Evolutionary conservation across 1,284 basidiomycete genomes (phyloP), one percentile per base, ranked within the genome.

Genomic region (Golubevia pallescens): DNA sequence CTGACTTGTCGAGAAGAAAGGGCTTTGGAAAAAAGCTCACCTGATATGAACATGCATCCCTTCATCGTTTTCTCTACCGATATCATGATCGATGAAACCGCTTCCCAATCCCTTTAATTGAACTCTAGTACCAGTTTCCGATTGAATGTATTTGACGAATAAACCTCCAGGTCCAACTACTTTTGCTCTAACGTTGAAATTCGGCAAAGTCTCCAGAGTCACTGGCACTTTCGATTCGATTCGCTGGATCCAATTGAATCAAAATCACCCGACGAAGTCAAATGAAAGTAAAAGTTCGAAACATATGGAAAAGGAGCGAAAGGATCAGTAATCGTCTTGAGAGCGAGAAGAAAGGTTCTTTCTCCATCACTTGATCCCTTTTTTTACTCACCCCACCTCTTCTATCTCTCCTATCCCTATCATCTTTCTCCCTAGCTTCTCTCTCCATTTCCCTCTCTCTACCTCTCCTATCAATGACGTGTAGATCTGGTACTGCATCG

Each of bases 131-230:
- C 92, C 92, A 0, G 96, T 99, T 87, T 99, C 96, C 79, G 91
- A 90, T 87, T 99, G 96, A 72, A 99, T 99, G 84, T 95, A 95
- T 87, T 99, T 99, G 73, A 99, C 96, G 84, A 98, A 99, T 84
- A 95, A 92, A 75, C 94, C 95, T 68, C 90, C 91, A 7, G 96
- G 97, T 3, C 96, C 96, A 53, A 99, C 96, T 24, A 97, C 93
- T 87, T 99, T 99, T 13, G 95, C 95, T 65, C 97, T 90, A 63
- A 99, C 92, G 84, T 99, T 98, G 87, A 99, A 99, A 87, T 97
- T 98, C 58, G 95, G 90, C 76, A 98, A 90, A 60, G 91, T 91
- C 32, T 98, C 95, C 61, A 99, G 86, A 8, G 91, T 92, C 65
- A 99, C 93, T 2, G 90, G 90, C 95, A 97, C 90, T 95, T 96